A percentile compares a stretch with the other conserved stretches of the same genome.
Evolutionary conservation across 768 basidiomycete genomes (phyloP).

Genomic region (Tricholoma sp.): DNA sequence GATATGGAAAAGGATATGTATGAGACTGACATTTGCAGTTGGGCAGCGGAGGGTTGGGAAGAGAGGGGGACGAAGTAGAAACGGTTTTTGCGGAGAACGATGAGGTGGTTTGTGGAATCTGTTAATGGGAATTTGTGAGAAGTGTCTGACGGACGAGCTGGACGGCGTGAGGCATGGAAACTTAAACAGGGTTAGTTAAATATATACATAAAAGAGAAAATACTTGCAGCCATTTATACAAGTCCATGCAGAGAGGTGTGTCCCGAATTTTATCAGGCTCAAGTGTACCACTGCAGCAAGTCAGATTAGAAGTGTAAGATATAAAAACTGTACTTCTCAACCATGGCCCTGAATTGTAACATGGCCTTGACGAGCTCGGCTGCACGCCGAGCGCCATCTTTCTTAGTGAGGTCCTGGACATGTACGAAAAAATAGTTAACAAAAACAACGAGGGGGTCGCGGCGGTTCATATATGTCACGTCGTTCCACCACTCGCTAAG

Average conservation of each 20-base stretch:
- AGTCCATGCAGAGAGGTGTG: slow-evolving; percentile 80
- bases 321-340: slow-evolving; percentile 54
- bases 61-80: slow-evolving; percentile 72
- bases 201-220: background rate
- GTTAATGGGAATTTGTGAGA: slow-evolving; percentile 74
- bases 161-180: slow-evolving; percentile 90
- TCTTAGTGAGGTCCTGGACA: slow-evolving; percentile 51
- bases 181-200: slow-evolving; percentile 25
- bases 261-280: slow-evolving; percentile 85
- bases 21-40: too few species aligned
- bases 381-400: slow-evolving; percentile 63
- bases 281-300: slow-evolving; percentile 50
- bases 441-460: slow-evolving; percentile 86
- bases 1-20: background rate
- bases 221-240: slow-evolving; percentile 87
- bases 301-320: background rate
- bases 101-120: slow-evolving; percentile 72
- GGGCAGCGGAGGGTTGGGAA: background rate
- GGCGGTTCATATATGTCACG: slow-evolving; percentile 77
- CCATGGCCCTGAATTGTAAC: slow-evolving; percentile 77
- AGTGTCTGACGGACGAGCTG: slow-evolving; percentile 76
- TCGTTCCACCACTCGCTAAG: slow-evolving; percentile 98
- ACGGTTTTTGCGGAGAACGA: slow-evolving; percentile 87
- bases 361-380: slow-evolving; percentile 82
- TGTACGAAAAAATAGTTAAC: slow-evolving; percentile 97